phyloP scores from a whole-genome alignment of 2,329 filamentous ascomycete species.

The Fusarium foetens region DNA sequence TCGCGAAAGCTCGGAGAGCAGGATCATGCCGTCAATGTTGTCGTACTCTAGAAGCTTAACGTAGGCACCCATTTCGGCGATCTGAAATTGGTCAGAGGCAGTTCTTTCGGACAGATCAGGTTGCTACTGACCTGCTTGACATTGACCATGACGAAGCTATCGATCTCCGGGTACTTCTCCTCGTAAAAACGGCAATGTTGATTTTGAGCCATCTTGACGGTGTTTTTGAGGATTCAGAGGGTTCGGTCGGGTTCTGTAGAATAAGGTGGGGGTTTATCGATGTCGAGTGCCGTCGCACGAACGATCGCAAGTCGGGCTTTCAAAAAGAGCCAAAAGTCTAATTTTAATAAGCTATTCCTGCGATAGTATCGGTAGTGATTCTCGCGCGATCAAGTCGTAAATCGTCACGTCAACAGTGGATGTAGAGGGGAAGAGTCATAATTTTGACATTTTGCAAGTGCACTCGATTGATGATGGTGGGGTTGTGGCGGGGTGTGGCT shows the following conservation, averaged over 20 bases:
- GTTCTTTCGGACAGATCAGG: conserved; percentile 14
- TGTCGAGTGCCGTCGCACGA: conserved; percentile 42
- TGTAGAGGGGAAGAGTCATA: conserved; percentile 52
- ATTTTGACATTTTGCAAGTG: conserved; percentile 56
- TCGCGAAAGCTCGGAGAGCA: conserved; percentile 96
- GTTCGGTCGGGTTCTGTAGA: conserved; percentile 40
- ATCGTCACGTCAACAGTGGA: conserved; percentile 39
- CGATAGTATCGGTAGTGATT: conserved; percentile 13
- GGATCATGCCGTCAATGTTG: conserved; percentile 99
- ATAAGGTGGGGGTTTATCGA: conserved; percentile 46
- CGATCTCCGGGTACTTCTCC: conserved; percentile 94
- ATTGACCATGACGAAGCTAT: conserved; percentile 99
- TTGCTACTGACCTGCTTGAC: conserved; percentile 83
- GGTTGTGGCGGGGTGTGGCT: conserved; percentile 54
- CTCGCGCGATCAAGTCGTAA: conserved; percentile 37
- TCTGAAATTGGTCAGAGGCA: conserved; percentile 62
- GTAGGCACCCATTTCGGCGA: conserved; percentile 99
- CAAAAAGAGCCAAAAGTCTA: conserved; percentile 25
- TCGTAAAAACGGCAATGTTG: conserved; percentile 98
- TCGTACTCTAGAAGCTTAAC: conserved; percentile 99
- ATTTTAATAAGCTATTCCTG: not conserved
- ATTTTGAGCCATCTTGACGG: conserved; percentile 82
- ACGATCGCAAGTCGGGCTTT: conserved; percentile 36
- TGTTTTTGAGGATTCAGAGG: conserved; percentile 45
- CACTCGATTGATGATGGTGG: conserved; percentile 50